Percentiles rank a stretch among this genome's conserved stretches.
Conservation (phyloP, 306 rosid genomes). For the Albizia julibrissin region DNA sequence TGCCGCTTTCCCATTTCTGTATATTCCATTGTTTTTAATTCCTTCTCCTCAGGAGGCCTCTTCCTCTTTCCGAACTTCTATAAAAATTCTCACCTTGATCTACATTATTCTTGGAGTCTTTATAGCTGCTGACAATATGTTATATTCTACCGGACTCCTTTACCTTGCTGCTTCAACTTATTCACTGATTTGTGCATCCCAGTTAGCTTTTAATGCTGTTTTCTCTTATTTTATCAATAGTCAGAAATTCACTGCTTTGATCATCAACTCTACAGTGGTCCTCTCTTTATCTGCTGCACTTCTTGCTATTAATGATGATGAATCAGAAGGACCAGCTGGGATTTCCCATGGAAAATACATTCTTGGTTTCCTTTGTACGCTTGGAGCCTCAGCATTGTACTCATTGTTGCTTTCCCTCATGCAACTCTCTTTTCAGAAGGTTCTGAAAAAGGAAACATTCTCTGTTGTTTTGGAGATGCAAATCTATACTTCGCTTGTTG, state of each 20-base stretch:
- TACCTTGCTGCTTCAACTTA: slow-evolving; percentile 93
- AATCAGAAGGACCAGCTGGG: slow-evolving; percentile 49
- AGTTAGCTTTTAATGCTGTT: slow-evolving; percentile 82
- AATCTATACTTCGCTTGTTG: slow-evolving; percentile 77
- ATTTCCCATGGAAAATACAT: slow-evolving; percentile 46
- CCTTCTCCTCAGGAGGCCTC: slow-evolving; percentile 48
- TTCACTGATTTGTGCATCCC: slow-evolving; percentile 82
- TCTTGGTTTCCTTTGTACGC: slow-evolving; percentile 70
- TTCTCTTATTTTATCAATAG: slow-evolving; percentile 85
- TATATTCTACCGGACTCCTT: slow-evolving; percentile 79
- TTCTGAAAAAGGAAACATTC: slow-evolving; percentile 78
- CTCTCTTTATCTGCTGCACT: slow-evolving; percentile 73
- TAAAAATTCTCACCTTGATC: slow-evolving; percentile 39
- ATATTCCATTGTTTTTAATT: slow-evolving; percentile 57
- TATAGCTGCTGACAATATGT: slow-evolving; percentile 75
- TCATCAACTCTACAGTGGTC: slow-evolving; percentile 68
- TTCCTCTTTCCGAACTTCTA: slow-evolving; percentile 44
- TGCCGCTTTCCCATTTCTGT: slow-evolving; percentile 70
- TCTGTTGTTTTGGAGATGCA: slow-evolving; percentile 91
- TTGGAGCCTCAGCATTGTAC: slow-evolving; percentile 84
- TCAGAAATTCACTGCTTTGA: slow-evolving; percentile 77
- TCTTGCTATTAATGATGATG: slow-evolving; percentile 82
- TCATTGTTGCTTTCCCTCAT: slow-evolving; percentile 84
- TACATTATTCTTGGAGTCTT: slow-evolving; percentile 66
- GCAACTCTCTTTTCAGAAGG: slow-evolving; percentile 82